These are phyloP conservation scores for Sarcocystis neurona DNA, from an alignment of 169 alveolate genomes.

Conservation along the genomic window DNA sequence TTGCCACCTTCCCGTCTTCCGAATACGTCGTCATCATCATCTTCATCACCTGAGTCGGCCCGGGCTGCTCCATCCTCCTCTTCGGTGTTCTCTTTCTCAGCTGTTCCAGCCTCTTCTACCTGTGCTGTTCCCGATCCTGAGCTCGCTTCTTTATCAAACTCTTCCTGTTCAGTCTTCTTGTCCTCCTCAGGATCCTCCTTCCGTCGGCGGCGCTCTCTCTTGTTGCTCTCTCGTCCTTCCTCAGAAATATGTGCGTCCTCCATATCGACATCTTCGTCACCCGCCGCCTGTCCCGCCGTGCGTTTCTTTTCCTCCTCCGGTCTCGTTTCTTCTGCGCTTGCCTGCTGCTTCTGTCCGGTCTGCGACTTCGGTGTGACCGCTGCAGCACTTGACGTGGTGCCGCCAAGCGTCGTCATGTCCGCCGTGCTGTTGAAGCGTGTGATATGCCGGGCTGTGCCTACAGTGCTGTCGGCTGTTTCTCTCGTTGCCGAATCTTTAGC, in stretches of 20 bases:
- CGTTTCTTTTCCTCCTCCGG: too few relatives aligned
- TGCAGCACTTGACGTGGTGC: too few relatives aligned
- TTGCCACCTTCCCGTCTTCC: too few relatives aligned
- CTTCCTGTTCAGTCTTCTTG: too few relatives aligned
- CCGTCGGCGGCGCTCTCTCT: constrained; percentile 8
- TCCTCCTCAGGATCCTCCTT: too few relatives aligned
- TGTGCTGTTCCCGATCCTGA: background rate
- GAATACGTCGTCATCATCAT: constrained; percentile 66
- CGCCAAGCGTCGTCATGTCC: too few relatives aligned
- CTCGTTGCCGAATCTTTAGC: background rate
- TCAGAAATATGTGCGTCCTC: background rate
- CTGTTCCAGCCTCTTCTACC: constrained; percentile 17
- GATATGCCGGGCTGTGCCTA: background rate
- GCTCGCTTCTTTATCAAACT: too few relatives aligned
- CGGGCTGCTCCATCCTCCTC: constrained; percentile 37
- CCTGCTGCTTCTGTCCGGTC: too few relatives aligned
- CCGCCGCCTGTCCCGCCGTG: too few relatives aligned
- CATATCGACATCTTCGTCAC: background rate
- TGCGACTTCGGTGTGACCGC: too few relatives aligned
- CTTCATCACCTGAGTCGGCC: constrained; percentile 30
- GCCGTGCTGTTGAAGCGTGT: constrained; percentile 35
- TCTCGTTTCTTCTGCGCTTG: too few relatives aligned
- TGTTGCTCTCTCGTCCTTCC: background rate
- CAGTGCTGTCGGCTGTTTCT: background rate
- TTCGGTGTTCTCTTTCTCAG: background rate